Percentiles rank a stretch among this genome's conserved stretches.
These are phyloP conservation scores for Pichia inconspicua DNA, from an alignment of 1,139 yeast species.

Conservation along the genomic window DNA sequence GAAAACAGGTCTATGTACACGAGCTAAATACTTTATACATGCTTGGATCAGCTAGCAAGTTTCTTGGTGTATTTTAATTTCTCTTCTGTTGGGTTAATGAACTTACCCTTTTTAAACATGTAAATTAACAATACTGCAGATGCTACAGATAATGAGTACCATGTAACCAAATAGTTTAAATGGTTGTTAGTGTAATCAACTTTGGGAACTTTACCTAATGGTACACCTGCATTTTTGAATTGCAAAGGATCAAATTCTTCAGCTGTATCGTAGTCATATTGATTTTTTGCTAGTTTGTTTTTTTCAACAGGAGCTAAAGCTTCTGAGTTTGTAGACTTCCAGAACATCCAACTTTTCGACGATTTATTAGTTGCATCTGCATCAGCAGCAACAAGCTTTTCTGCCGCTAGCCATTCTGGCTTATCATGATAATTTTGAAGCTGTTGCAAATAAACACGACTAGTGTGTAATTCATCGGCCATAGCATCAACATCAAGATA, in stretches of 20 bases:
- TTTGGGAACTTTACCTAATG: conserved; percentile 74
- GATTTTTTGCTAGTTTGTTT: neutral
- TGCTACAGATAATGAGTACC: conserved; percentile 81
- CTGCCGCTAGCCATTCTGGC: conserved; percentile 37
- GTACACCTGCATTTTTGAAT: conserved; percentile 75
- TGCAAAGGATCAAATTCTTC: conserved; percentile 36
- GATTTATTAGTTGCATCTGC: conserved; percentile 13
- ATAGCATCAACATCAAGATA: conserved; percentile 74
- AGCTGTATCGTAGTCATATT: conserved; percentile 17
- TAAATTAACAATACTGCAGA: conserved; percentile 58
- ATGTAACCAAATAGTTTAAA: conserved; percentile 82
- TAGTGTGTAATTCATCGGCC: conserved; percentile 59
- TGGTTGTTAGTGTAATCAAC: conserved; percentile 84
- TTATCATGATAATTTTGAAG: conserved; percentile 59
- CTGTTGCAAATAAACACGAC: conserved; percentile 75
- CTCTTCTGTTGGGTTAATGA: conserved; percentile 34
- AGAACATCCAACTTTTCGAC: conserved; percentile 10
- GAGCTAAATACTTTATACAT: neutral
- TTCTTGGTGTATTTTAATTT: conserved; percentile 40
- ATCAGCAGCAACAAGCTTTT: conserved; percentile 16
- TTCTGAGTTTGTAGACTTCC: conserved; percentile 6
- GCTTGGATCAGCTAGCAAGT: conserved; percentile 11
- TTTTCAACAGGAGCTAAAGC: neutral
- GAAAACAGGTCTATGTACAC: conserved; percentile 1
- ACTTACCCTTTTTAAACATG: conserved; percentile 45